Conservation (phyloP, 2,329 filamentous ascomycete species). For the Aaosphaeria arxii region DNA sequence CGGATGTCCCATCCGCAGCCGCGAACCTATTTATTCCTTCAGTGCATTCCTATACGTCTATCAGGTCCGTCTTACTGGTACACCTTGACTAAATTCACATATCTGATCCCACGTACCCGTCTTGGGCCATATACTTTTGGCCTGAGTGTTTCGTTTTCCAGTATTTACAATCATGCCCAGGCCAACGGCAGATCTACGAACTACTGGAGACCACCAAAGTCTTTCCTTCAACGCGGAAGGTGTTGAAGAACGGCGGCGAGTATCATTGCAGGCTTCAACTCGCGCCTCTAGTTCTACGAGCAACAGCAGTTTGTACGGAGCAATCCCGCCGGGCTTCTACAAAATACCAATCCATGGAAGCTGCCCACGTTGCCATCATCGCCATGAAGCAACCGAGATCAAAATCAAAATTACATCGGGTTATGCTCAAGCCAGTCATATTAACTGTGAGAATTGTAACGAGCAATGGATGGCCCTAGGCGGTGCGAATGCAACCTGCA, state of each 20-base stretch:
- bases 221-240: no score
- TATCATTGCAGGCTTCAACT: no score
- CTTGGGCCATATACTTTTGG: no score
- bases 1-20: no score
- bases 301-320: conserved; percentile 8
- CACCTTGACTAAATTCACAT: no score
- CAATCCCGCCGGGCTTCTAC: conserved; percentile 18
- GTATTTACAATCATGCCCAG: no score
- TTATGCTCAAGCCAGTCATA: conserved; percentile 10
- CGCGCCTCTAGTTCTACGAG: conserved; percentile 11
- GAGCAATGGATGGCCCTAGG: conserved; percentile 24
- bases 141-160: no score
- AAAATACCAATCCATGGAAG: conserved; percentile 20
- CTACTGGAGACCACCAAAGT: background rate
- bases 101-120: no score
- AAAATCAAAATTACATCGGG: conserved; percentile 13
- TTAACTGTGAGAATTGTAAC: conserved; percentile 21
- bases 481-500: conserved; percentile 16
- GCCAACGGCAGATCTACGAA: background rate
- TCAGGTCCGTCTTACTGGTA: no score
- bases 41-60: no score
- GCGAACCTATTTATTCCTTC: no score
- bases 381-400: conserved; percentile 19
- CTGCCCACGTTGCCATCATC: conserved; percentile 26
- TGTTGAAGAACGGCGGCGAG: no score